A percentile compares a stretch with the other conserved stretches of the same genome.
Evolutionary conservation across 2,329 filamentous ascomycete species (phyloP).

Genomic region (Penicillium thymicola): DNA sequence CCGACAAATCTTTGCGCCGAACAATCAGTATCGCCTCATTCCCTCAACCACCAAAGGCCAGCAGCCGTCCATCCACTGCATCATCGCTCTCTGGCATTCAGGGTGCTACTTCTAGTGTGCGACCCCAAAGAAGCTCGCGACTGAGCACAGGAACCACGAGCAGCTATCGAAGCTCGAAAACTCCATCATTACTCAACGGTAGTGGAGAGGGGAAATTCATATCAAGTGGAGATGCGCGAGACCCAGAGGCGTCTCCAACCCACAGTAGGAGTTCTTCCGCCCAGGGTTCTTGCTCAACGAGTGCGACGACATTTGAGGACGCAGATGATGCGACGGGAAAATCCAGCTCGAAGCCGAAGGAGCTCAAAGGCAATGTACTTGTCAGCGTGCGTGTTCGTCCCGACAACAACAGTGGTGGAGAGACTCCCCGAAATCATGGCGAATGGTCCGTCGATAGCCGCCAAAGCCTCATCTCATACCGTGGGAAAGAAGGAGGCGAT

Average conservation of each 20-base stretch:
- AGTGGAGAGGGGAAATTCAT: conserved; percentile 75
- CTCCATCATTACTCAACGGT: conserved; percentile 75
- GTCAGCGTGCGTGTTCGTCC: conserved; percentile 93
- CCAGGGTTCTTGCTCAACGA: conserved; percentile 88
- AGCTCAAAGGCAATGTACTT: conserved; percentile 89
- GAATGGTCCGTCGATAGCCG: conserved; percentile 93
- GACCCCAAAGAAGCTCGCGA: conserved; percentile 56
- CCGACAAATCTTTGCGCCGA: conserved; percentile 73
- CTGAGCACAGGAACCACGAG: conserved; percentile 54
- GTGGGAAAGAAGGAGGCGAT: conserved; percentile 85
- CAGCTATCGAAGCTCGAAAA: conserved; percentile 50
- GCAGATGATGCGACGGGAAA: conserved; percentile 54
- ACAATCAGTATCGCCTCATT: conserved; percentile 92
- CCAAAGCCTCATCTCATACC: conserved; percentile 75
- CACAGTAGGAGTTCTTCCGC: conserved; percentile 90
- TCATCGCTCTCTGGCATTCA: conserved; percentile 42
- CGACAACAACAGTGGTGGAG: conserved; percentile 60
- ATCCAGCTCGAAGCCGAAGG: conserved; percentile 48
- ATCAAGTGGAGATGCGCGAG: conserved; percentile 59
- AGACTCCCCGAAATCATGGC: conserved; percentile 62
- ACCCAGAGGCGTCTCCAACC: conserved; percentile 76
- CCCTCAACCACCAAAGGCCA: conserved; percentile 77
- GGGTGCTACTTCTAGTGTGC: conserved; percentile 37
- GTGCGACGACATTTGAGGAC: conserved; percentile 84
- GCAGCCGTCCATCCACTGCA: conserved; percentile 61